Evolutionary conservation across 768 basidiomycete genomes (phyloP), one percentile per base, ranked within the genome.

Genomic region (Auricularia cornea): DNA sequence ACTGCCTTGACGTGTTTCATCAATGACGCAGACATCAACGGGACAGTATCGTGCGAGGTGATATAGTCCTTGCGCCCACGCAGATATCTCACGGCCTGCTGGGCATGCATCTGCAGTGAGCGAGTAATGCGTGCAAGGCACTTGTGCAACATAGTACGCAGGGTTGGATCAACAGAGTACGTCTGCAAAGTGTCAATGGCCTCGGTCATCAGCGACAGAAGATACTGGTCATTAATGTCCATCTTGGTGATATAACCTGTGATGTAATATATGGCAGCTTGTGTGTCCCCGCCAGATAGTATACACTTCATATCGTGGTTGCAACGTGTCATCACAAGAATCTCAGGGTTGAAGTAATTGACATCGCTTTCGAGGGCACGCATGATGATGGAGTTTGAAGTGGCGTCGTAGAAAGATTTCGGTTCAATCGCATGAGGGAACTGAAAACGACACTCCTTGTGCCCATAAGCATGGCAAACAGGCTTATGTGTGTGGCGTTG

Each of bases 231-330:
- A 3, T 71, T 73, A 1, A 69, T 3, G 23, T 68, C 71, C 65
- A 70, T 68, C 52, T 75, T 77, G 12, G 74, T 77, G 18, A 76
- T 76, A 54, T 76, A 75, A 41, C 76, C 68, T 0, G 72, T 71
- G 18, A 77, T 74, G 60, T 75, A 77, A 60, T 73, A 75, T 69
- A 76, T 75, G 0, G 74, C 73, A 20, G 74, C 74, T 59, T 73
- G 76, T 1, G 72, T 75, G 41, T 67, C 67, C 57, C 70, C 69
- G 0, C 76, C 74, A 18, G 73, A 75, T n/a, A 75, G 61, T 8
- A 77, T 74, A 41, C 73, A 75, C 33, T 75, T 73, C 1, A 75
- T 61, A 23, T 77, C 70, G 65, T 77, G 73, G 60, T 76, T 77
- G 57, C 77, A 77, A 0, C 71, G 16, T 28, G 71, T 72, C 63